These are phyloP conservation scores for Populus nigra DNA, from an alignment of 345 rosid genomes.

Conservation along the genomic window DNA sequence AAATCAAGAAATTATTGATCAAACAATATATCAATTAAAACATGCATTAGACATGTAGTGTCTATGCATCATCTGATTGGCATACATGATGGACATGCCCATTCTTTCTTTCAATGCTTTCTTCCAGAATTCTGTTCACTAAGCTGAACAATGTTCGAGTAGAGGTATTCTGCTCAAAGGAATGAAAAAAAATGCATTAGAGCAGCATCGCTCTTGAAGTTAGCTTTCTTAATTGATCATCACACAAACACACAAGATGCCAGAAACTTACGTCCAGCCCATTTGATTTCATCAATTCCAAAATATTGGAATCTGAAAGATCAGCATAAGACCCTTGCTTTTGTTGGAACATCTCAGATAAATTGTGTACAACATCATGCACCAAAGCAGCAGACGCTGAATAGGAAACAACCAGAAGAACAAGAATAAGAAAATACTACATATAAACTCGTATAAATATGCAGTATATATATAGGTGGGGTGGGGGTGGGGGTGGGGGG, in stretches of 20 bases:
- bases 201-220: conserved; percentile 17
- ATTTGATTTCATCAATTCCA: conserved; percentile 60
- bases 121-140: conserved; percentile 65
- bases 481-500: no score
- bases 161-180: conserved; percentile 58
- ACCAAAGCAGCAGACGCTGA: conserved; percentile 19
- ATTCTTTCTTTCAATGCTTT: conserved; percentile 58
- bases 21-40: conserved; percentile 7
- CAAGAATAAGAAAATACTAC: neutral
- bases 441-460: no score
- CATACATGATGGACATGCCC: conserved; percentile 73
- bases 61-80: conserved; percentile 19
- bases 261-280: conserved; percentile 59
- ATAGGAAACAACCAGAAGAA: neutral
- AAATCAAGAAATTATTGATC: neutral
- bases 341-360: conserved; percentile 37
- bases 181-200: conserved; percentile 18
- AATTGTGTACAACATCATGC: conserved; percentile 26
- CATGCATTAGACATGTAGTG: conserved; percentile 13
- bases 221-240: neutral
- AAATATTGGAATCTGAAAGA: conserved; percentile 52
- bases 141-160: conserved; percentile 64
- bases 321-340: conserved; percentile 50
- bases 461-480: no score
- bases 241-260: neutral